Evolutionary conservation across 371 early-diverging fungal genomes (phyloP).

Genomic region (Furculomyces boomerangus): DNA sequence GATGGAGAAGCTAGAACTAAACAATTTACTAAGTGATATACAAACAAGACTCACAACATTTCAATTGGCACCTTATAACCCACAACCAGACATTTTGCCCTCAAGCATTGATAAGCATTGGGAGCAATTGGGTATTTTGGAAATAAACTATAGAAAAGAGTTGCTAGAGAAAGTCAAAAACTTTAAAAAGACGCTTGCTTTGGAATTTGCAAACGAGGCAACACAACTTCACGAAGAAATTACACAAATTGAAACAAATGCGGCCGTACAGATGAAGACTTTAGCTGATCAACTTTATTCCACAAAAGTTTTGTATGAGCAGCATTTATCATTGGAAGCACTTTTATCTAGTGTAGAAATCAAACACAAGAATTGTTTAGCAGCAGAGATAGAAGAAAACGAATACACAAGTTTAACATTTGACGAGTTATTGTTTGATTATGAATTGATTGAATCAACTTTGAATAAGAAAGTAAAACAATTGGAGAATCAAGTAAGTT

Average conservation of each 20-base stretch:
- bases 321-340: neutral
- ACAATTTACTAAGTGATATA: slow-evolving; percentile 76
- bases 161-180: slow-evolving; percentile 29
- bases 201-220: slow-evolving; percentile 19
- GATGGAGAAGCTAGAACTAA: slow-evolving; percentile 72
- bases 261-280: slow-evolving; percentile 40
- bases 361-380: slow-evolving; percentile 39
- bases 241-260: slow-evolving; percentile 28
- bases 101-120: slow-evolving; percentile 63
- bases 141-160: slow-evolving; percentile 52
- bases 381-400: slow-evolving; percentile 83
- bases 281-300: neutral
- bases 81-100: slow-evolving; percentile 45
- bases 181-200: slow-evolving; percentile 15
- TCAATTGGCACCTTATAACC: slow-evolving; percentile 62
- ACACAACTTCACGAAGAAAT: slow-evolving; percentile 13
- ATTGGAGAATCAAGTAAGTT: slow-evolving; percentile 68
- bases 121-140: slow-evolving; percentile 44
- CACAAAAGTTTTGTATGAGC: slow-evolving; percentile 31
- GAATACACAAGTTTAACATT: slow-evolving; percentile 78
- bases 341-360: neutral
- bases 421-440: slow-evolving; percentile 75
- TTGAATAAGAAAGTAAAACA: slow-evolving; percentile 72
- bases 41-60: slow-evolving; percentile 89
- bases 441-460: slow-evolving; percentile 52